Evolutionary conservation across 345 rosid species (phyloP).

Genomic region (Salix udensis): DNA sequence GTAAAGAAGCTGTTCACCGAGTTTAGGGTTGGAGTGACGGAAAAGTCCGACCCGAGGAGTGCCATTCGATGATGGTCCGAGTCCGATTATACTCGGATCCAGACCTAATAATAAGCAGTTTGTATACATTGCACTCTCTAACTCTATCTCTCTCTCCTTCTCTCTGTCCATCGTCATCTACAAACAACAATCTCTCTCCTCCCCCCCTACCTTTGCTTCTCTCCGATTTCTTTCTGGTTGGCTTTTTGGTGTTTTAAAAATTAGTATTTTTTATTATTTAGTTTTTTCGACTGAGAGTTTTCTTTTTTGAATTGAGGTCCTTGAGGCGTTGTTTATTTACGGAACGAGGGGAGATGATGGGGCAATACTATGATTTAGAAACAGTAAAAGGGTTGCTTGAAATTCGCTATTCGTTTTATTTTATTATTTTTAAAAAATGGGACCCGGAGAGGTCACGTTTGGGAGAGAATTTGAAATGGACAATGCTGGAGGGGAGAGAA

Average conservation of each 20-base stretch:
- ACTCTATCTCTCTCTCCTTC: slow-evolving; percentile 98
- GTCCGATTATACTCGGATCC: slow-evolving; percentile 89
- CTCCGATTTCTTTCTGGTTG: background rate
- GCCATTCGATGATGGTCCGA: slow-evolving; percentile 71
- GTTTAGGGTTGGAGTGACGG: slow-evolving; percentile 99
- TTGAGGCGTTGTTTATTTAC: slow-evolving; percentile 12
- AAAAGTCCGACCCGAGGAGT: slow-evolving; percentile 86
- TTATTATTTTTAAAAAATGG: slow-evolving; percentile 1
- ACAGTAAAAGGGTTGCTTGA: background rate
- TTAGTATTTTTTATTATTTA: background rate
- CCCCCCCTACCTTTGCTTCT: slow-evolving; percentile 2
- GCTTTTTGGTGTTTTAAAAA: background rate
- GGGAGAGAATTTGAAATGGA: slow-evolving; percentile 6
- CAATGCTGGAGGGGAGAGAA: background rate
- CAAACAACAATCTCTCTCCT: slow-evolving; percentile 53
- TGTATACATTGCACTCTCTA: slow-evolving; percentile 99
- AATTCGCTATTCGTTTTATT: background rate
- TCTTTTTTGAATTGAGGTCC: slow-evolving; percentile 26
- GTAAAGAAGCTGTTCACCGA: slow-evolving; percentile 99
- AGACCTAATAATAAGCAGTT: slow-evolving; percentile 88
- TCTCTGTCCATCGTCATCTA: slow-evolving; percentile 99
- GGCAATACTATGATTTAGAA: background rate
- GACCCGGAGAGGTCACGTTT: slow-evolving; percentile 9
- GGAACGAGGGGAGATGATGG: slow-evolving; percentile 4
- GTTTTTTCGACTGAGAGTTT: slow-evolving; percentile 2